A percentile compares a stretch with the other conserved stretches of the same genome.
These are phyloP conservation scores for Xanthoceras sorbifolium DNA, from an alignment of 345 rosid species.

Conservation along the genomic window DNA sequence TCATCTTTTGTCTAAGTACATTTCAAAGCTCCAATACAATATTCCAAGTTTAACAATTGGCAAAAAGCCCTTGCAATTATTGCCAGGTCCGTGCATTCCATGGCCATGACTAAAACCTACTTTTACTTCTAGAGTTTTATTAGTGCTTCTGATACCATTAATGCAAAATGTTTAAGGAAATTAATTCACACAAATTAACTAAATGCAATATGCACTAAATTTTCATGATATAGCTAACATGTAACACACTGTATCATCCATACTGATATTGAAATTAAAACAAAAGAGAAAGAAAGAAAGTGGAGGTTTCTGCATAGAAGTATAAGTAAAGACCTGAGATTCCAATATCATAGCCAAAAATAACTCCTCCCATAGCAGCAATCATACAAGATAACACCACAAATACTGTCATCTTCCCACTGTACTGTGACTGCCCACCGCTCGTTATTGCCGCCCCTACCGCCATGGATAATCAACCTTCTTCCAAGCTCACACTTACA, in stretches of 20 bases:
- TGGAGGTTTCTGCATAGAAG: neutral
- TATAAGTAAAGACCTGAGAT: constrained; percentile 50
- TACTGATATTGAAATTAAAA: neutral
- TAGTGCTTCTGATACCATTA: too few species aligned
- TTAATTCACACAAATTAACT: too few species aligned
- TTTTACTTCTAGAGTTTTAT: too few species aligned
- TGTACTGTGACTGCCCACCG: constrained; percentile 30
- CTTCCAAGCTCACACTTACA: neutral
- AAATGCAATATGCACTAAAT: too few species aligned
- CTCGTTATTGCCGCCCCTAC: constrained; percentile 30
- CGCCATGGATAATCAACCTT: constrained; percentile 41
- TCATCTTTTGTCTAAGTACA: too few species aligned
- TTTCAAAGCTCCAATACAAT: too few species aligned
- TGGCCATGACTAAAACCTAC: neutral
- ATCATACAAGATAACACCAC: constrained; percentile 71
- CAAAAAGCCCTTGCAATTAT: neutral
- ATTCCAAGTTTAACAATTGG: too few species aligned
- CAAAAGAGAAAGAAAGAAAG: neutral
- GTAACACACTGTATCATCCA: neutral
- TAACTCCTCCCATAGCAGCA: constrained; percentile 91
- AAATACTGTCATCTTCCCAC: constrained; percentile 58
- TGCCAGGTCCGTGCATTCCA: neutral
- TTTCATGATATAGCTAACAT: too few species aligned
- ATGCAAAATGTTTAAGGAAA: too few species aligned
- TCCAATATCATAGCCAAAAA: constrained; percentile 90